Evolutionary conservation across 140 eudicot species (phyloP), one percentile per base, ranked within the genome.

Genomic region (Bidens hawaiensis): DNA sequence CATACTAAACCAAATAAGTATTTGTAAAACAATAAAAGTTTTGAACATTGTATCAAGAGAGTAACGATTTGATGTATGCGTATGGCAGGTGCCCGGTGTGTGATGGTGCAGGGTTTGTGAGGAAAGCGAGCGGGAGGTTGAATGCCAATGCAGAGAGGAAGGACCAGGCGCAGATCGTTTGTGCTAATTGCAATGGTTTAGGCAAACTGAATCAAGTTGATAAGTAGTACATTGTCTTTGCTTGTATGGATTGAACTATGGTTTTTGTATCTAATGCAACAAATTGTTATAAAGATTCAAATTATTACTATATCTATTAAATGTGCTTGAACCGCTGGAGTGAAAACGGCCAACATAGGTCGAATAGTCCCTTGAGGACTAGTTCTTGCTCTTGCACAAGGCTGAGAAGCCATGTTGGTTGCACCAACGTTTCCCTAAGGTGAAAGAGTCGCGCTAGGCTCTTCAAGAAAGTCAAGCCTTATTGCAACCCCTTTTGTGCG

Each of bases 141-240:
- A 87, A 82, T 68, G 96, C 89, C 8, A 91, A 91, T 64, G 98
- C 98, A 4, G 96, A 96, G 14, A 71, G 98, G 67, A 91, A 87
- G 67, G 96, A 91, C 43, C 82, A 82, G 68, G 26, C 49, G 8
- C 96, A 93, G 74, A 88, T 93, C 16, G 99, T 93, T 9, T 93
- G 99, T 52, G 84, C 90, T 19, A 54, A 59, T 55, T 93, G 96
- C 85, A 85, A 88, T 70, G 99, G 99, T 45, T 87, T 93, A 63
- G 99, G 99, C 80, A 93, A 93, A 85, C 94, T 93, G 51, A 85
- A 85, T 71, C 99, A 88, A 75, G 80, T 88, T 48, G 96, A 93
- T 74, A 93, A 93, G 59, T 69, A 76, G 68, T 34, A 7, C 23
- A 57, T 18, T 59, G 18, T 19, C 28, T 72, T 65, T 57, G 68